These are phyloP conservation scores for Fusarium camptoceras DNA, from an alignment of 2,329 filamentous ascomycete species.

Conservation along the genomic window DNA sequence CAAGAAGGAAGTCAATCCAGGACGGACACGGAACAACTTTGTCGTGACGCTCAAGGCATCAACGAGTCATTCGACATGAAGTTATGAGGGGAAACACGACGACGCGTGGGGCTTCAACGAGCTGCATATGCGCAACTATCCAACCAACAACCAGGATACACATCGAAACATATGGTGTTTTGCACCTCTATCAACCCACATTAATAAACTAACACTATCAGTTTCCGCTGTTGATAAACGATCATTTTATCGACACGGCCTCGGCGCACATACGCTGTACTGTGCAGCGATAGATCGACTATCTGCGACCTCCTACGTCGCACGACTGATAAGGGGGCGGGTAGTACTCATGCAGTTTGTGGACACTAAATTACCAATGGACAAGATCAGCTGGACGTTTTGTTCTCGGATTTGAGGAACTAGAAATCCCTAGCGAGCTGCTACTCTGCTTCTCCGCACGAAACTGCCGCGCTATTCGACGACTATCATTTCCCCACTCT, in stretches of 20 bases:
- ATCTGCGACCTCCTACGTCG: conserved; percentile 30
- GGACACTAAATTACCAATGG: conserved; percentile 38
- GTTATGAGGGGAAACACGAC: conserved; percentile 23
- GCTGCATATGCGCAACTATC: conserved; percentile 46
- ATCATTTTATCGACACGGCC: conserved; percentile 24
- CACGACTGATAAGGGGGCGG: conserved; percentile 34
- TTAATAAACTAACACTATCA: conserved; percentile 16
- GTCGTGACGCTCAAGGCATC: conserved; percentile 73
- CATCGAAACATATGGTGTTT: conserved; percentile 22
- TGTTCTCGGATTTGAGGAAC: conserved; percentile 41
- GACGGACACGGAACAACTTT: conserved; percentile 88
- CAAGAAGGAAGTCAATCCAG: conserved; percentile 83
- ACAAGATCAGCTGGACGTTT: conserved; percentile 39
- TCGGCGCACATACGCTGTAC: conserved; percentile 23
- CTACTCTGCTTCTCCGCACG: conserved; percentile 42
- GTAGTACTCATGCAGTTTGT: conserved; percentile 38
- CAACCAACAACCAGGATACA: conserved; percentile 31
- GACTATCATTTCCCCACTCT: conserved; percentile 35
- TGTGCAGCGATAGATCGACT: conserved; percentile 25
- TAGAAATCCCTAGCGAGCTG: conserved; percentile 44
- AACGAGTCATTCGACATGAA: conserved; percentile 33
- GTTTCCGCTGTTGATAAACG: conserved; percentile 9
- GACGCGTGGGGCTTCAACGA: conserved; percentile 28
- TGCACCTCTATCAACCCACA: conserved; percentile 11
- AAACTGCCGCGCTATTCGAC: conserved; percentile 39